Conservation (phyloP, 2,329 filamentous ascomycete genomes). For the Pseudogymnoascus sp. region DNA sequence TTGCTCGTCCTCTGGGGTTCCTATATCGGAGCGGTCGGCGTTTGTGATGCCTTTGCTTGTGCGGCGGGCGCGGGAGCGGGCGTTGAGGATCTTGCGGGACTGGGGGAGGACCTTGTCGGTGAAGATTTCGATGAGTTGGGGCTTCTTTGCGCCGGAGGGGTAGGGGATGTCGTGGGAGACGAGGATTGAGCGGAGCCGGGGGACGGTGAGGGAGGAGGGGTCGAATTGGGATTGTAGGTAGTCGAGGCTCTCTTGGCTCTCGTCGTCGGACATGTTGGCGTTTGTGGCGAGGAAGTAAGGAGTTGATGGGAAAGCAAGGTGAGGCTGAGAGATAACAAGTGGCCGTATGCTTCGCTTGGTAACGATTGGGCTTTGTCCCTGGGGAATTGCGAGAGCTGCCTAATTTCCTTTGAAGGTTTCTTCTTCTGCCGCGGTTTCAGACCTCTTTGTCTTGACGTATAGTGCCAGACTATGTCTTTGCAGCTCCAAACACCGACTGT, state of each 20-base stretch:
- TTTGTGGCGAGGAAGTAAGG: not conserved
- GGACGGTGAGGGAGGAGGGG: slow-evolving; percentile 72
- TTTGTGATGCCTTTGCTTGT: slow-evolving; percentile 78
- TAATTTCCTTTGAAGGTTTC: not conserved
- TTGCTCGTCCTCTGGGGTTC: slow-evolving; percentile 53
- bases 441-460: not conserved
- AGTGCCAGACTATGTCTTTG: not conserved
- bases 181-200: slow-evolving; percentile 81
- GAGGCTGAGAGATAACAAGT: not conserved
- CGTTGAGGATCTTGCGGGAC: slow-evolving; percentile 65
- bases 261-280: not conserved
- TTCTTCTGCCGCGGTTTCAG: not conserved
- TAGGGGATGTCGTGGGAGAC: slow-evolving; percentile 82
- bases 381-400: not conserved
- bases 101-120: slow-evolving; percentile 70
- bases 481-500: not conserved
- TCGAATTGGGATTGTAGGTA: slow-evolving; percentile 88
- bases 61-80: slow-evolving; percentile 70
- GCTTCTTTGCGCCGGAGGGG: slow-evolving; percentile 84
- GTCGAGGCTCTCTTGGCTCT: slow-evolving; percentile 48
- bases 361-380: not conserved
- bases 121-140: slow-evolving; percentile 77
- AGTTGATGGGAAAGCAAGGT: not conserved
- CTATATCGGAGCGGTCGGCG: slow-evolving; percentile 55
- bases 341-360: not conserved